Conservation (phyloP, 768 basidiomycete genomes). For the Glaciozyma antarctica region DNA sequence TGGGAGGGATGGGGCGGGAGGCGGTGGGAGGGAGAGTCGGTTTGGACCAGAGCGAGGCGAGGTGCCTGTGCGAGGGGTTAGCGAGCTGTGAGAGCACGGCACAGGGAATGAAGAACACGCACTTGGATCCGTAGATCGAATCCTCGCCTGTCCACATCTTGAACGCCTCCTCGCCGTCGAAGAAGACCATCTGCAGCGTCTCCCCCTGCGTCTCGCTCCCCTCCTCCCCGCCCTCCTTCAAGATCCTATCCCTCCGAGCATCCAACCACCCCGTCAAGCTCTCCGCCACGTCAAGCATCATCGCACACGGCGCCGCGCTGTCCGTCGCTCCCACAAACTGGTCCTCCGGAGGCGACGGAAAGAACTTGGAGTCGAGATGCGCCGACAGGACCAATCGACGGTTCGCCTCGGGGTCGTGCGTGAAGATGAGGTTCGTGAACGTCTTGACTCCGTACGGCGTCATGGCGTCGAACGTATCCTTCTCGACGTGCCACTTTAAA, state of each 20-base stretch:
- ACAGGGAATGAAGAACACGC: constrained; percentile 20
- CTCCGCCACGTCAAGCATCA: constrained; percentile 84
- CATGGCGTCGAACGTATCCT: constrained; percentile 63
- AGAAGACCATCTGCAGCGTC: constrained; percentile 84
- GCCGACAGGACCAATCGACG: constrained; percentile 73
- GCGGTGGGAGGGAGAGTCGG: constrained; percentile 52
- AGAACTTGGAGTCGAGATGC: constrained; percentile 34
- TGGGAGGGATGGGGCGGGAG: constrained; percentile 41
- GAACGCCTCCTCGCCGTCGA: constrained; percentile 98
- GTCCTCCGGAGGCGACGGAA: constrained; percentile 11
- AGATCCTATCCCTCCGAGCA: constrained; percentile 49
- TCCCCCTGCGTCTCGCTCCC: constrained; percentile 57
- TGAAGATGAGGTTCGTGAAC: constrained; percentile 88
- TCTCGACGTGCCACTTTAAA: constrained; percentile 48
- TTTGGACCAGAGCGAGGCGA: constrained; percentile 73
- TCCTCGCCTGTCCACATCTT: constrained; percentile 77
- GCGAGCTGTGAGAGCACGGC: background rate
- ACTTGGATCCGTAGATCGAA: constrained; percentile 94
- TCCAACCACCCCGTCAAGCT: constrained; percentile 49
- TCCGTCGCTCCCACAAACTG: constrained; percentile 97
- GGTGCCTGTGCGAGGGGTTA: constrained; percentile 51
- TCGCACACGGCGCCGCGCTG: constrained; percentile 87
- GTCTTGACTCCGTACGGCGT: constrained; percentile 72
- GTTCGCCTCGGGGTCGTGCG: constrained; percentile 78
- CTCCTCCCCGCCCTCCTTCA: constrained; percentile 49